phyloP scores from a whole-genome alignment of 805 yeast species.

The Lachancea sp. region DNA sequence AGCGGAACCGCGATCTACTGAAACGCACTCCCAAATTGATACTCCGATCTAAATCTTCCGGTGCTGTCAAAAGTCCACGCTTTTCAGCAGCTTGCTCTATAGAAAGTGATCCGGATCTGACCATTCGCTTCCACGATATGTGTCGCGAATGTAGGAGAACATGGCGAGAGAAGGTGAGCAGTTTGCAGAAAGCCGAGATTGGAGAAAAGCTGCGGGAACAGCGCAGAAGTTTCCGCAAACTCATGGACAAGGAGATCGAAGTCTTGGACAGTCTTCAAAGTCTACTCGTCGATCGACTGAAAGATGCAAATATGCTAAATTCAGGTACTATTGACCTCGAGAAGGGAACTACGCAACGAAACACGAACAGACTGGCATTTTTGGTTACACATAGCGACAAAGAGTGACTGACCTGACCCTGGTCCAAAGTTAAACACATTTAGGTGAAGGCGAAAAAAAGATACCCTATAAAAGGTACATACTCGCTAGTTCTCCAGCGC shows the following conservation, averaged over 20 bases:
- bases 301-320: background rate
- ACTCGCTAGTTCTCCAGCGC: background rate
- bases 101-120: slow-evolving; percentile 3
- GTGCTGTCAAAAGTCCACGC: slow-evolving; percentile 1
- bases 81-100: too few species aligned
- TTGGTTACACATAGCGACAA: background rate
- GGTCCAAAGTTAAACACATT: too few species aligned
- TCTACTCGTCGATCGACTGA: background rate
- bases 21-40: background rate
- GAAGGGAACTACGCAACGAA: background rate
- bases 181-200: slow-evolving; percentile 15
- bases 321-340: background rate
- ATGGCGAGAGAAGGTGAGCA: slow-evolving; percentile 20
- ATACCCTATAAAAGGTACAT: background rate
- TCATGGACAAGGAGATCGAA: slow-evolving; percentile 13
- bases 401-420: background rate
- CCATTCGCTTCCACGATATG: slow-evolving; percentile 19
- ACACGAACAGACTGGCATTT: background rate
- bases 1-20: slow-evolving; percentile 4
- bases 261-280: slow-evolving; percentile 10
- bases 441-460: too few species aligned
- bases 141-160: slow-evolving; percentile 22
- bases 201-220: slow-evolving; percentile 13
- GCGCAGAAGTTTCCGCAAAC: slow-evolving; percentile 10
- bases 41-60: background rate